phyloP scores from a whole-genome alignment of 768 basidiomycete genomes.

The Strobilomyces dryophilus region DNA sequence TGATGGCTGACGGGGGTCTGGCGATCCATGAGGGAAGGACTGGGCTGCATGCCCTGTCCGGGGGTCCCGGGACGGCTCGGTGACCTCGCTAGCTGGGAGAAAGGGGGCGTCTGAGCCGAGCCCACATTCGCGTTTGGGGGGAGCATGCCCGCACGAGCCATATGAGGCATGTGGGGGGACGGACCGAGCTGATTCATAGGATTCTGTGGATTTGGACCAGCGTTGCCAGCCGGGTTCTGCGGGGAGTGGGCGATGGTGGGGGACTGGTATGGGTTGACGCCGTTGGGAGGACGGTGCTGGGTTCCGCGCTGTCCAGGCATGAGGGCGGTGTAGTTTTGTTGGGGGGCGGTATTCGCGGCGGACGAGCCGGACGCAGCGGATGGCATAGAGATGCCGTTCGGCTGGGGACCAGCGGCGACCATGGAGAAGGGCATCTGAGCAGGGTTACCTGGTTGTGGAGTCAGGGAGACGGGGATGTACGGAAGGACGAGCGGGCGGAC shows the following conservation, averaged over 20 bases:
- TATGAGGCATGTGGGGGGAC: conserved; percentile 47
- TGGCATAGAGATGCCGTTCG: conserved; percentile 42
- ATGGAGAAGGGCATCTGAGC: conserved; percentile 23
- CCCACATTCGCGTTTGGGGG: conserved; percentile 42
- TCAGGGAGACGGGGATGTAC: conserved; percentile 26
- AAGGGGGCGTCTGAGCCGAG: conserved; percentile 39
- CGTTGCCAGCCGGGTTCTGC: conserved; percentile 39
- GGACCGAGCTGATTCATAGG: conserved; percentile 50
- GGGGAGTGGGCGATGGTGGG: conserved; percentile 63
- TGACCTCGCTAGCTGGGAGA: conserved; percentile 46
- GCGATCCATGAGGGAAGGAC: conserved; percentile 53
- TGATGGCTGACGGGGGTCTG: conserved; percentile 35
- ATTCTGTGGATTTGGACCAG: conserved; percentile 30
- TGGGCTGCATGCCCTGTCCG: conserved; percentile 46
- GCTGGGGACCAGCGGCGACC: conserved; percentile 34
- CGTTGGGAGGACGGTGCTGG: conserved; percentile 45
- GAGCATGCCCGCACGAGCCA: conserved; percentile 44
- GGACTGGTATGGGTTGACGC: conserved; percentile 51
- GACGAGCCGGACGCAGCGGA: conserved; percentile 22
- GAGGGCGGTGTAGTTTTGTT: conserved; percentile 32
- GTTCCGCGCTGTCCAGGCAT: conserved; percentile 31
- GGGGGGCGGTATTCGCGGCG: conserved; percentile 29
- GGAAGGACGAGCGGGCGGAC: conserved; percentile 21
- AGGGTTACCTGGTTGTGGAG: conserved; percentile 17
- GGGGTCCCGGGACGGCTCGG: conserved; percentile 61